These are phyloP conservation scores for Xylariaceae sp. DNA, from an alignment of 2,329 filamentous ascomycete species.

Conservation along the genomic window DNA sequence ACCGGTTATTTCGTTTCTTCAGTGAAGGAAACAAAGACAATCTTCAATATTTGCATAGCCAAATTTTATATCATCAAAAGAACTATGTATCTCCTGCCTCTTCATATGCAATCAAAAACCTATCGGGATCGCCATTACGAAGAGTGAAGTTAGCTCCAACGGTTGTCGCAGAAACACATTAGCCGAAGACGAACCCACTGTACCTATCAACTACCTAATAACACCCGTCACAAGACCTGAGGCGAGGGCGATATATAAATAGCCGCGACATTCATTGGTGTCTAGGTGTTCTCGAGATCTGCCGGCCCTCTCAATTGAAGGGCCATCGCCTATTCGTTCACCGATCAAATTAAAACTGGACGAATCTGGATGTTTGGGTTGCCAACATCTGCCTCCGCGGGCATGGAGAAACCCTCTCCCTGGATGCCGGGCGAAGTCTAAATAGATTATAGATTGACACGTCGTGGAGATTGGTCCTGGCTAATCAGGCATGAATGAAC, in stretches of 20 bases:
- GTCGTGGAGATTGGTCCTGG: conserved; percentile 27
- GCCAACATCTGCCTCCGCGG: conserved; percentile 20
- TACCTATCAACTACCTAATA: not conserved
- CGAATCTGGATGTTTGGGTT: not conserved
- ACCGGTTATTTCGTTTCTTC: too few relatives aligned
- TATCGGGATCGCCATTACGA: not conserved
- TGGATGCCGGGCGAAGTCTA: conserved; percentile 27
- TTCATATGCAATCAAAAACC: not conserved
- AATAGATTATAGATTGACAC: conserved; percentile 35
- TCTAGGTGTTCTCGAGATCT: conserved; percentile 11
- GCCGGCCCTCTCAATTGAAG: conserved; percentile 25
- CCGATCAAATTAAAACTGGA: too few relatives aligned
- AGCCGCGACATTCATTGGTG: conserved; percentile 25
- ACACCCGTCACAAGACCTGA: not conserved
- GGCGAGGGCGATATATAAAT: conserved; percentile 20
- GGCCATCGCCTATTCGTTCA: too few relatives aligned
- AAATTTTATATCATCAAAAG: not conserved
- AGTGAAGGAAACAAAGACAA: too few relatives aligned
- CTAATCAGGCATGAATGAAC: conserved; percentile 37
- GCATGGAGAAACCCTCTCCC: conserved; percentile 4
- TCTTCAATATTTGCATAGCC: not conserved
- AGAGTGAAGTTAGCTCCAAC: conserved; percentile 5
- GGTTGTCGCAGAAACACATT: conserved; percentile 24
- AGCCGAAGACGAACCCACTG: conserved; percentile 26
- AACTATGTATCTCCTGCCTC: not conserved